Base-by-base conservation (phyloP, 2,329 filamentous ascomycete genomes). In the Chaetomiaceae sp. region DNA sequence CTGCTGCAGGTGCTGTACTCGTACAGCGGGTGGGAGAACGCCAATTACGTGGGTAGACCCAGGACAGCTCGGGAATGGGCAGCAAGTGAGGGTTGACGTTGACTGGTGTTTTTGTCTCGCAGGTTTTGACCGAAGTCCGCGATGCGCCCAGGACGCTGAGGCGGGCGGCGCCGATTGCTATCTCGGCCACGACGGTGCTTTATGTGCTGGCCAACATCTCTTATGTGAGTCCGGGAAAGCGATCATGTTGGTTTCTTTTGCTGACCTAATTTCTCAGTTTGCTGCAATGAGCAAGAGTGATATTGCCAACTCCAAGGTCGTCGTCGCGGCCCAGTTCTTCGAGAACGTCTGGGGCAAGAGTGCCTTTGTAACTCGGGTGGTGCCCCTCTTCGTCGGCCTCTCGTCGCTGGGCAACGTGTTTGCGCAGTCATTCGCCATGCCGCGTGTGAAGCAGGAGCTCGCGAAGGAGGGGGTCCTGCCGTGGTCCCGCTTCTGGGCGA, bases 21-120 rank as follows among this genome's bases (percentile, higher is more conserved):
- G 6, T 70, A 68, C 47, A 64, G 65, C 34, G 68, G 68, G 3
- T 70, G 68, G 67, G 68, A 70, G 54, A 70, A 70, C 48, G 66
- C 68, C 20, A 69, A 69, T 19, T 70, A 69, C 51, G 62, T 62
- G 39, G 20, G 56, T 41, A 6, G 30, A 33, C 5, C 30, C 30
- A 2, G 25, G 10, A 6, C 25, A 27, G 25, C 6, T 27, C 25
- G 34, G 16, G 8, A 17, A n/a, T 27, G 25, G 25, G 25, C 5
- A 12, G 5, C 25, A 27, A 27, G 12, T 27, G 25, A 12, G 12
- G 7, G 12, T 33, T 5, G 30, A n/a, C 12, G 30, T 12, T 33
- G 30, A 33, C 30, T 7, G 7, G 30, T 8, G 30, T 13, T 33
- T 5, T 33, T n/a, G n/a, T n/a, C n/a, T n/a, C n/a, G n/a, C n/a